A percentile compares a stretch with the other conserved stretches of the same genome.
Evolutionary conservation across 2,329 filamentous ascomycete genomes (phyloP).

Genomic region (Ophiocordyceps camponoti-floridani): DNA sequence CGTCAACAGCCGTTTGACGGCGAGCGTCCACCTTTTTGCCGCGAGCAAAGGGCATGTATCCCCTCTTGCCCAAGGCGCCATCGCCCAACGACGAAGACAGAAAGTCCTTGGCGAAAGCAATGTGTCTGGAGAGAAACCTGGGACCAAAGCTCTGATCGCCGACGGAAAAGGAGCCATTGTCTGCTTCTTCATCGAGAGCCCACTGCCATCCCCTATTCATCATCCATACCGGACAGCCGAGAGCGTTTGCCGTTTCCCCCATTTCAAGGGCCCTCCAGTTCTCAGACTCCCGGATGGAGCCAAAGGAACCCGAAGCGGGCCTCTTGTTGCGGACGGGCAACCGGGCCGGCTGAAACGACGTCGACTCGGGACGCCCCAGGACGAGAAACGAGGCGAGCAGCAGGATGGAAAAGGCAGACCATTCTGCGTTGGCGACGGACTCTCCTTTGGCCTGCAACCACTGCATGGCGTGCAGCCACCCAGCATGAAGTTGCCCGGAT

Average conservation of each 20-base stretch:
- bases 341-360: constrained; percentile 8
- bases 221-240: constrained; percentile 37
- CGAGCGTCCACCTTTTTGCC: constrained; percentile 35
- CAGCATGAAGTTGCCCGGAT: constrained; percentile 43
- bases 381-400: constrained; percentile 46
- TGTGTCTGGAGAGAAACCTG: constrained; percentile 31
- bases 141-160: constrained; percentile 8
- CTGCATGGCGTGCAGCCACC: constrained; percentile 57
- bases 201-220: constrained; percentile 52
- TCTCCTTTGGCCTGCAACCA: constrained; percentile 41
- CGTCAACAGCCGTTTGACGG: constrained; percentile 43
- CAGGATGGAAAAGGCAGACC: constrained; percentile 48
- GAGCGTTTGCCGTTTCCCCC: constrained; percentile 27
- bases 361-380: constrained; percentile 24
- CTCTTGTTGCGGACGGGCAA: constrained; percentile 14
- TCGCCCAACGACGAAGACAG: constrained; percentile 40
- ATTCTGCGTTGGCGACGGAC: constrained; percentile 37
- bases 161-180: constrained; percentile 11
- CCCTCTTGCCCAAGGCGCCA: constrained; percentile 29
- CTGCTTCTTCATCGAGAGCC: constrained; percentile 39
- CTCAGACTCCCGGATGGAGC: constrained; percentile 16
- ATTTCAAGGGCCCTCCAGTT: constrained; percentile 30
- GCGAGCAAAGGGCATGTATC: constrained; percentile 47
- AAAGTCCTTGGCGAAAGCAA: constrained; percentile 47
- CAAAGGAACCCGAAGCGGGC: constrained; percentile 16